These are phyloP conservation scores for Dactylella cylindrospora DNA, from an alignment of 2,329 filamentous ascomycete genomes.

Conservation along the genomic window DNA sequence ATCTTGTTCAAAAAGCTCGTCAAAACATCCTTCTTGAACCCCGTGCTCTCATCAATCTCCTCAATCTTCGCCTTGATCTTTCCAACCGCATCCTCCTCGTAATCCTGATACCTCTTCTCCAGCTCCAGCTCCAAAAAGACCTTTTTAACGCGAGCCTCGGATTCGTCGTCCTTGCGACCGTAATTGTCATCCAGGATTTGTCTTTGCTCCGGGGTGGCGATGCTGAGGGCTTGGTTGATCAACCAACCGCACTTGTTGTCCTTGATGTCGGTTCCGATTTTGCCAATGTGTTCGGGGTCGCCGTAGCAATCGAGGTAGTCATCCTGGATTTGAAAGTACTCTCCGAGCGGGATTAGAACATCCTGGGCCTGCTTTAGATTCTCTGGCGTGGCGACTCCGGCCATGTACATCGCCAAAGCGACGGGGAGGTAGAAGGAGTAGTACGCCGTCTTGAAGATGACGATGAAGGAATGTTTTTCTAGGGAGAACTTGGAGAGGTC, in stretches of 20 bases:
- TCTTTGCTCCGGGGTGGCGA: conserved; percentile 80
- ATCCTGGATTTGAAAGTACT: conserved; percentile 99
- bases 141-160: conserved; percentile 83
- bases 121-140: conserved; percentile 84
- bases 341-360: conserved; percentile 93
- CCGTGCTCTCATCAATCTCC: conserved; percentile 78
- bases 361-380: conserved; percentile 87
- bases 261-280: conserved; percentile 98
- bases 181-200: conserved; percentile 88
- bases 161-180: conserved; percentile 80
- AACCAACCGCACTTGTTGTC: conserved; percentile 99
- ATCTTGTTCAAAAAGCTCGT: conserved; percentile 92
- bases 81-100: conserved; percentile 82
- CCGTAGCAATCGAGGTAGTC: conserved; percentile 99
- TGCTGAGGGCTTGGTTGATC: conserved; percentile 86
- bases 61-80: conserved; percentile 76
- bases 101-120: conserved; percentile 78
- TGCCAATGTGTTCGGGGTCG: conserved; percentile 87
- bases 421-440: conserved; percentile 99
- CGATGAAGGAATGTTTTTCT: conserved; percentile 95
- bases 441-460: conserved; percentile 99
- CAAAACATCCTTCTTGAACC: conserved; percentile 87
- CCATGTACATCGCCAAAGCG: conserved; percentile 81
- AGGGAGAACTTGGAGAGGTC: conserved; percentile 94
- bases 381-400: conserved; percentile 78